These are phyloP conservation scores for Pistacia integerrima DNA, from an alignment of 345 rosid species.

Conservation along the genomic window DNA sequence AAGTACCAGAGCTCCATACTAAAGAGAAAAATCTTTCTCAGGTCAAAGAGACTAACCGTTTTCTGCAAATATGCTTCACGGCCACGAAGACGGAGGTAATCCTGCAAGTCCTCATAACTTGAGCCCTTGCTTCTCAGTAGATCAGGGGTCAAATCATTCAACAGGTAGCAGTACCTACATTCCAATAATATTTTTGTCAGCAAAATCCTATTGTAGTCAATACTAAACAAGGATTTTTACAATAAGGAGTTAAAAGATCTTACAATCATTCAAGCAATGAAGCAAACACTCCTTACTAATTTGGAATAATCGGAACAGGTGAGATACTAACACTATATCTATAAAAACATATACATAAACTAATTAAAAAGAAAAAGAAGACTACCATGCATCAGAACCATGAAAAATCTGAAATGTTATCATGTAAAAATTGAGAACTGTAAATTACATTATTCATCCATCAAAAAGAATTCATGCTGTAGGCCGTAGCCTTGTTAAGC, in stretches of 20 bases:
- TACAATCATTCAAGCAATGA: not conserved
- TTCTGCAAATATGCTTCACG: conserved; percentile 90
- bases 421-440: not conserved
- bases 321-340: not conserved
- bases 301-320: not conserved
- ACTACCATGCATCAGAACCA: not conserved
- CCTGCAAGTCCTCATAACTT: conserved; percentile 70
- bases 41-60: conserved; percentile 40
- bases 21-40: conserved; percentile 9
- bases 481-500: not conserved
- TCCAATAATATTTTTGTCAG: conserved; percentile 16
- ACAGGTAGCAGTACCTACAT: conserved; percentile 83
- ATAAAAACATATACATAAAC: not conserved
- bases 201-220: not conserved
- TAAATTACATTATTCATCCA: conserved; percentile 1
- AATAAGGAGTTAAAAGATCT: not conserved
- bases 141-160: conserved; percentile 80
- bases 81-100: conserved; percentile 77
- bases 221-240: conserved; percentile 15
- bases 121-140: conserved; percentile 65
- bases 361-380: not conserved
- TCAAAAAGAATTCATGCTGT: conserved; percentile 7
- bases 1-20: not conserved
- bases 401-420: not conserved
- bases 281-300: not conserved